Conservation (phyloP, 495 filamentous ascomycete species). For the Talaromyces trachyspermus region DNA sequence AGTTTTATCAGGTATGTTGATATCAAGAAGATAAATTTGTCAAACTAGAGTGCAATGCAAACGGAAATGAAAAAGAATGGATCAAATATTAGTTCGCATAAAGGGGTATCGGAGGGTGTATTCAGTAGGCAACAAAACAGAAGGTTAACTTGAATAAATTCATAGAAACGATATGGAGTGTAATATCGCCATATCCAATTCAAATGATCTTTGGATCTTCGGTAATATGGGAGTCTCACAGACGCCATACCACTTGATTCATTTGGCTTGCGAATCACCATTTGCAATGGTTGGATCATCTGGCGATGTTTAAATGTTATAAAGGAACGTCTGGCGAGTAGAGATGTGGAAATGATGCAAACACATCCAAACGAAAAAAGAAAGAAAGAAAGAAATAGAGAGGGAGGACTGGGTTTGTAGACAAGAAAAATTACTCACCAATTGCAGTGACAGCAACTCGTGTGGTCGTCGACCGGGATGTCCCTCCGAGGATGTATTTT, state of each 20-base stretch:
- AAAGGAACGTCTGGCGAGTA: not conserved
- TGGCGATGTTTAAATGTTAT: conserved; percentile 9
- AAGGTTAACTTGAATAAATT: too few species aligned
- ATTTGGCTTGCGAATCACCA: not conserved
- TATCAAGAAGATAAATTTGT: conserved; percentile 5
- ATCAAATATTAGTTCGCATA: not conserved
- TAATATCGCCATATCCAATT: too few species aligned
- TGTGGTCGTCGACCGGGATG: conserved; percentile 29
- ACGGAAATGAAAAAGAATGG: not conserved
- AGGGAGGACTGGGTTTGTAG: not conserved
- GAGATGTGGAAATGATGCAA: not conserved
- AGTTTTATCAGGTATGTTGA: too few species aligned
- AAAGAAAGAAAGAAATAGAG: conserved; percentile 6
- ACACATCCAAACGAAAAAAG: not conserved
- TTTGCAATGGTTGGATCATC: conserved; percentile 4
- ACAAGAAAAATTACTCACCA: conserved; percentile 29
- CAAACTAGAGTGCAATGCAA: not conserved
- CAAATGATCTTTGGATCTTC: too few species aligned
- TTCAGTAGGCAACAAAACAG: too few species aligned
- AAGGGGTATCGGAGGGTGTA: conserved; percentile 1
- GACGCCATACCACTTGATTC: too few species aligned
- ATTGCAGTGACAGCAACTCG: conserved; percentile 37
- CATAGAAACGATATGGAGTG: too few species aligned
- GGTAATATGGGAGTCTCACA: too few species aligned
- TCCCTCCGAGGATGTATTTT: conserved; percentile 37